Evolutionary conservation across 2,329 filamentous ascomycete genomes (phyloP).

Genomic region (Parastagonospora avenae): DNA sequence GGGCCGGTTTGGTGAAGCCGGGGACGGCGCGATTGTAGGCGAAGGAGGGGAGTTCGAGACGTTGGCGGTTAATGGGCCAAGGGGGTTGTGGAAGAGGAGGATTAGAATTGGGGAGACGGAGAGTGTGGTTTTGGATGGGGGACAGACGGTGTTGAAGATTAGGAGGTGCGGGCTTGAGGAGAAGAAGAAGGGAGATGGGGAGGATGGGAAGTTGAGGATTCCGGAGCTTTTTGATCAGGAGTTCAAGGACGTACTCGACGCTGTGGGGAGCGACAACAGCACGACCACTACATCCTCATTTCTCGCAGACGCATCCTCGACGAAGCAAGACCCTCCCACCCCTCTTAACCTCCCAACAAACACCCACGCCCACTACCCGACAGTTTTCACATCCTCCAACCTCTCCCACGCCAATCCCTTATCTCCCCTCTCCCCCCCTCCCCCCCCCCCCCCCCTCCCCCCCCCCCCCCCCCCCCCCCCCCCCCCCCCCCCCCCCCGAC

Average conservation of each 20-base stretch:
- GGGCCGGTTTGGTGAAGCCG: conserved; percentile 68
- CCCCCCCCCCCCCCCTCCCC: no score
- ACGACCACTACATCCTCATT: background rate
- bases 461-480: no score
- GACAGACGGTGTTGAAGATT: conserved; percentile 74
- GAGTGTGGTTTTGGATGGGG: conserved; percentile 71
- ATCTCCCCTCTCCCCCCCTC: no score
- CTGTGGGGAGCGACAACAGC: conserved; percentile 4
- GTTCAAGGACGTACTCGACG: conserved; percentile 55
- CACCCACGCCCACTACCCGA: conserved; percentile 50
- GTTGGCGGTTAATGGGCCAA: conserved; percentile 80
- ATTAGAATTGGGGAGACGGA: conserved; percentile 66
- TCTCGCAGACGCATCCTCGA: background rate
- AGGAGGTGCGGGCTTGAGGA: conserved; percentile 60
- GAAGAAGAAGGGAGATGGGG: conserved; percentile 42
- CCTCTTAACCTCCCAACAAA: conserved; percentile 51
- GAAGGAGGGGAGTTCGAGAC: conserved; percentile 98
- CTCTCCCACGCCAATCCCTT: no score
- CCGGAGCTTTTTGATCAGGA: conserved; percentile 70
- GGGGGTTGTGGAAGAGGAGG: conserved; percentile 70
- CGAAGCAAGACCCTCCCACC: conserved; percentile 7
- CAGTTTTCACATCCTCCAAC: no score
- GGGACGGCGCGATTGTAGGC: conserved; percentile 76
- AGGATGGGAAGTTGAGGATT: conserved; percentile 48
- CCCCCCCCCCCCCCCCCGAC: no score